These are phyloP conservation scores for Dothiorella sarmentorum DNA, from an alignment of 2,329 filamentous ascomycete genomes.

Conservation along the genomic window DNA sequence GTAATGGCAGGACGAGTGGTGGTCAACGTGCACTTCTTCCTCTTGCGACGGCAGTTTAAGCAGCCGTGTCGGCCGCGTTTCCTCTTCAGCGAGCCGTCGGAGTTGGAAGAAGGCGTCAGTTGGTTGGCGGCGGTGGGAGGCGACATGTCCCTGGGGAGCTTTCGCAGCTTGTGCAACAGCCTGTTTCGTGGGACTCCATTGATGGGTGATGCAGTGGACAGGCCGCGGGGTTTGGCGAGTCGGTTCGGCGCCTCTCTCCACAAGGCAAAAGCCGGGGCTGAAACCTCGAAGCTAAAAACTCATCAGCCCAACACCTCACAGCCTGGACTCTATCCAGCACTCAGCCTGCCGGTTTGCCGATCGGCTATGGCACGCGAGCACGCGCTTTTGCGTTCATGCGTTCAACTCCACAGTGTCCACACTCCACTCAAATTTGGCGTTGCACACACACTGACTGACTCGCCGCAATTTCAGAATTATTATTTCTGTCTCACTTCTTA, in stretches of 20 bases:
- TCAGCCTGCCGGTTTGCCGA: neutral
- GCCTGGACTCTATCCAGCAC: too few species aligned
- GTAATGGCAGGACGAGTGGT: neutral
- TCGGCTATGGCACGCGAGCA: neutral
- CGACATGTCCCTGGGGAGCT: slow-evolving; percentile 3
- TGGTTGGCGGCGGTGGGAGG: neutral
- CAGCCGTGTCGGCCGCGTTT: slow-evolving; percentile 19
- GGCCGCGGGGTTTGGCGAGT: slow-evolving; percentile 10
- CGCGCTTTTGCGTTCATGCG: neutral
- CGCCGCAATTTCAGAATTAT: neutral
- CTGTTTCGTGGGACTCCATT: neutral
- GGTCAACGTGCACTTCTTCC: slow-evolving; percentile 21
- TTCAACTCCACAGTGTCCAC: neutral
- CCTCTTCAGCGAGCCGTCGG: slow-evolving; percentile 11
- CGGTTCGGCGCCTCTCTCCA: neutral
- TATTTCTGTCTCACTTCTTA: neutral
- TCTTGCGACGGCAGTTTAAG: slow-evolving; percentile 22
- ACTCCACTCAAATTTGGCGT: too few species aligned
- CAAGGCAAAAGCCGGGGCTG: too few species aligned
- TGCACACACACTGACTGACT: neutral
- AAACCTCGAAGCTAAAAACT: too few species aligned
- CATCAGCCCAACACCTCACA: neutral
- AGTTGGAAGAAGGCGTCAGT: slow-evolving; percentile 2
- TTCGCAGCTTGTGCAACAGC: neutral
- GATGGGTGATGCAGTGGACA: neutral